These are phyloP conservation scores for Oehlia diaphana DNA, from an alignment of 192 early-diverging fungal genomes.

Conservation along the genomic window DNA sequence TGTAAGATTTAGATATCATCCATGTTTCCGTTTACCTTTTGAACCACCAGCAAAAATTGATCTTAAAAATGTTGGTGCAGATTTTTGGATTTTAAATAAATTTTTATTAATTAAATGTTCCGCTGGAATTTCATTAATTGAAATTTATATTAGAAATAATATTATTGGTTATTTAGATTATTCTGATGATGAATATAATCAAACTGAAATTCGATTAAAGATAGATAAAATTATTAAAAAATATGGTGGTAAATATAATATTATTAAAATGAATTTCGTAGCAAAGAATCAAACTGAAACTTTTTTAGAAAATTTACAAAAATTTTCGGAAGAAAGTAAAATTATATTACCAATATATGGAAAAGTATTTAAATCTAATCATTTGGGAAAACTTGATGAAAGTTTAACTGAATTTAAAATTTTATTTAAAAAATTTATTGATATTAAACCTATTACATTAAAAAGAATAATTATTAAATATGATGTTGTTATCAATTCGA, in stretches of 20 bases:
- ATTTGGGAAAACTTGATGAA: slow-evolving; percentile 11
- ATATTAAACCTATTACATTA: neutral
- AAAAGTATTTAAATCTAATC: slow-evolving; percentile 25
- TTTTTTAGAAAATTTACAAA: neutral
- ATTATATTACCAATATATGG: slow-evolving; percentile 9
- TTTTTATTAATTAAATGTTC: slow-evolving; percentile 4
- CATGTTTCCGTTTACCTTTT: slow-evolving; percentile 56
- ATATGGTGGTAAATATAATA: neutral
- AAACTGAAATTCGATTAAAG: slow-evolving; percentile 16
- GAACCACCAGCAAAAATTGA: slow-evolving; percentile 26
- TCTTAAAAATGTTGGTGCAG: neutral
- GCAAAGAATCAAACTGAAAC: slow-evolving; percentile 16
- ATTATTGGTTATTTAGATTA: slow-evolving; percentile 55
- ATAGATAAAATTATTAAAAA: neutral
- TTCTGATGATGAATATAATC: slow-evolving; percentile 36
- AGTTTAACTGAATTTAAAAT: slow-evolving; percentile 7
- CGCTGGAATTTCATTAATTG: slow-evolving; percentile 58
- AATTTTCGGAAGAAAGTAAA: slow-evolving; percentile 12
- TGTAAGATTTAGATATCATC: slow-evolving; percentile 58
- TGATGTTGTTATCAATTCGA: slow-evolving; percentile 53
- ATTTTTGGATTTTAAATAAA: slow-evolving; percentile 15
- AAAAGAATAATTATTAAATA: slow-evolving; percentile 37
- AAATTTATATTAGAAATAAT: slow-evolving; percentile 53
- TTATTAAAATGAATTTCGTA: neutral
- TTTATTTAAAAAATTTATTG: slow-evolving; percentile 19